These are phyloP conservation scores for Trichoderma gamsii DNA, from an alignment of 495 filamentous ascomycete genomes.

Conservation along the genomic window DNA sequence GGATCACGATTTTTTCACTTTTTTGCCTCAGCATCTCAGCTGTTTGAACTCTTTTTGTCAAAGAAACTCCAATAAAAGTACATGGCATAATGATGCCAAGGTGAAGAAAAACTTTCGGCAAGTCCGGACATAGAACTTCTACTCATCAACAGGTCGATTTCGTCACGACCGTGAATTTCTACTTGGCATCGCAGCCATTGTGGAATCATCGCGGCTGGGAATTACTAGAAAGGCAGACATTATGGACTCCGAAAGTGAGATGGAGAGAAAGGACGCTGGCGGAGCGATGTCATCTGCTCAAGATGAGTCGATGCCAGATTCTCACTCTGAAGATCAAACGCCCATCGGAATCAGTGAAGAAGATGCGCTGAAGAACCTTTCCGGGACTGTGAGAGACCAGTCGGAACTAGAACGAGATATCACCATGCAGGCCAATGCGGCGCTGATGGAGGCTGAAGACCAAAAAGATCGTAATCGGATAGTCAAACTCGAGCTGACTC, in stretches of 20 bases:
- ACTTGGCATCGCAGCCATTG: background rate
- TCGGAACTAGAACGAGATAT: constrained; percentile 79
- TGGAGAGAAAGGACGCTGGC: background rate
- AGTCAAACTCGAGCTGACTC: constrained; percentile 62
- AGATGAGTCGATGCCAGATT: background rate
- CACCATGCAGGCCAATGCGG: constrained; percentile 62
- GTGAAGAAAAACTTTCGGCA: background rate
- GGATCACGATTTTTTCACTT: background rate
- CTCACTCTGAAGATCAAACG: background rate
- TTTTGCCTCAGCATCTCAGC: background rate
- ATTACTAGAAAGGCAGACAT: background rate
- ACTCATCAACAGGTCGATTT: background rate
- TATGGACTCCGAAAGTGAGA: background rate
- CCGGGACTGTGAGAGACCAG: constrained; percentile 72
- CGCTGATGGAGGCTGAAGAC: constrained; percentile 75
- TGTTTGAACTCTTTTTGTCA: background rate
- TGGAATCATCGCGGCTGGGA: background rate
- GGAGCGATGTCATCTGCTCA: background rate
- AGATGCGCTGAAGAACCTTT: constrained; percentile 57
- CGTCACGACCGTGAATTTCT: too few species aligned
- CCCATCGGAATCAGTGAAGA: constrained; percentile 43
- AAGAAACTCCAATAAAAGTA: background rate
- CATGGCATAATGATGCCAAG: background rate
- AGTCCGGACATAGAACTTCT: background rate
- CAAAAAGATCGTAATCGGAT: constrained; percentile 82